These are phyloP conservation scores for Rosa chinensis DNA, from an alignment of 306 rosid genomes.

Conservation along the genomic window DNA sequence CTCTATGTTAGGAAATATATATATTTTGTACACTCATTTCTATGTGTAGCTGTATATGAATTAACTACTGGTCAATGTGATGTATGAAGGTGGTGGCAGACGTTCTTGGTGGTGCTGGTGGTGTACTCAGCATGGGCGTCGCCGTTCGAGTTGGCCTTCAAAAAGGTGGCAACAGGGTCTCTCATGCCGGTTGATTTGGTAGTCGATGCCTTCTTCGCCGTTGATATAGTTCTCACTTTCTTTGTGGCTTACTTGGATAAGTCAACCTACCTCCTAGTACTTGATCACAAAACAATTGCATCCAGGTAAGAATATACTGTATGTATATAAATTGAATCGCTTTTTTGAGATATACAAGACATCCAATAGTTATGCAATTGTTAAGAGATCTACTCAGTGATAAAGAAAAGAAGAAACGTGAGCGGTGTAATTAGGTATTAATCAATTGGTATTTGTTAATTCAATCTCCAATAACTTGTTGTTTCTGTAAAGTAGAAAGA, in stretches of 20 bases:
- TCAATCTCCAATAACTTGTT: neutral
- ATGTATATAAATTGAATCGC: neutral
- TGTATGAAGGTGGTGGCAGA: conserved; percentile 71
- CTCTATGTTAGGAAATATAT: neutral
- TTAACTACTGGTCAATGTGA: neutral
- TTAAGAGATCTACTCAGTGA: neutral
- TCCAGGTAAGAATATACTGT: conserved; percentile 40
- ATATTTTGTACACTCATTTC: neutral
- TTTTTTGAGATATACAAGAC: neutral
- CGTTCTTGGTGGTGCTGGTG: conserved; percentile 64
- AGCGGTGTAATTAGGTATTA: neutral
- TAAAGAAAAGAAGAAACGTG: neutral
- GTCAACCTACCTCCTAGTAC: conserved; percentile 71
- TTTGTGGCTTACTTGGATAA: conserved; percentile 86
- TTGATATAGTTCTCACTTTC: conserved; percentile 69
- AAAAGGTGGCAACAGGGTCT: conserved; percentile 41
- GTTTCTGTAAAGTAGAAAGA: neutral
- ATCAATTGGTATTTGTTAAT: neutral
- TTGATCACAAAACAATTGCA: conserved; percentile 77
- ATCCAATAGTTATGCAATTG: neutral
- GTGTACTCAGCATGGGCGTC: conserved; percentile 89
- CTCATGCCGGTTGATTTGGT: conserved; percentile 57
- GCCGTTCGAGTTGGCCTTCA: conserved; percentile 83
- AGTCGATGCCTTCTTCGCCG: conserved; percentile 70
- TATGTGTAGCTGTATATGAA: neutral